Conservation (phyloP, 106 monocot species). For the Dendrobium nobile region DNA sequence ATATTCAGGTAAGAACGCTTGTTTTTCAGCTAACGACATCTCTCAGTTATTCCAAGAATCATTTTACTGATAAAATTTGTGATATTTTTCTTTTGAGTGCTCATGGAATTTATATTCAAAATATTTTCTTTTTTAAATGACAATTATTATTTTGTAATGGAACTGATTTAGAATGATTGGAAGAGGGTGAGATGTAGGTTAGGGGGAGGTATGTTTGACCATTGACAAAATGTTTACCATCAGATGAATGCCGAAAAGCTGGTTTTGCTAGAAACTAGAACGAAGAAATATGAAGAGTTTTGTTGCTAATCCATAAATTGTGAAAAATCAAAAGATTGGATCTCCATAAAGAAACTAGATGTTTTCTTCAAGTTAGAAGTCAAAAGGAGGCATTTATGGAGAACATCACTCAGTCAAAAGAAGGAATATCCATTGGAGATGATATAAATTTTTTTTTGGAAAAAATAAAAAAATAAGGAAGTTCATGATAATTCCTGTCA, state of each 20-base stretch:
- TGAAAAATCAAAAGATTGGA: background rate
- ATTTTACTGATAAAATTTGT: background rate
- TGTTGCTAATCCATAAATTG: background rate
- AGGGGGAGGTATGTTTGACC: background rate
- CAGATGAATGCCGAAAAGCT: background rate
- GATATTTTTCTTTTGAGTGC: background rate
- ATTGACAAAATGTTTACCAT: background rate
- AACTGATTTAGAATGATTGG: background rate
- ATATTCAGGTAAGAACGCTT: constrained; percentile 69
- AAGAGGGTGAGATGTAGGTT: background rate
- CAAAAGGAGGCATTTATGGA: background rate
- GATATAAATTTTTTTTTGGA: too few species aligned
- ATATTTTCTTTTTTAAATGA: background rate
- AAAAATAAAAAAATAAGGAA: too few species aligned
- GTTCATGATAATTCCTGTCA: too few species aligned
- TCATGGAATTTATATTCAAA: constrained; percentile 4
- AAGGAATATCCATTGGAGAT: too few species aligned
- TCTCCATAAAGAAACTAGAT: background rate
- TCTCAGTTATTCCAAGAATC: background rate
- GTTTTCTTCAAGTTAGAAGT: background rate
- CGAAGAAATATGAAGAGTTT: background rate
- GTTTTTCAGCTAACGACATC: background rate
- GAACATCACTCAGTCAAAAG: too few species aligned
- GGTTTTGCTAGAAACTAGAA: background rate
- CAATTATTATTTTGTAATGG: background rate